Percentiles rank a stretch among this genome's conserved stretches.
These are phyloP conservation scores for Alternaria ventricosa DNA, from an alignment of 2,329 filamentous ascomycete species.

Conservation along the genomic window DNA sequence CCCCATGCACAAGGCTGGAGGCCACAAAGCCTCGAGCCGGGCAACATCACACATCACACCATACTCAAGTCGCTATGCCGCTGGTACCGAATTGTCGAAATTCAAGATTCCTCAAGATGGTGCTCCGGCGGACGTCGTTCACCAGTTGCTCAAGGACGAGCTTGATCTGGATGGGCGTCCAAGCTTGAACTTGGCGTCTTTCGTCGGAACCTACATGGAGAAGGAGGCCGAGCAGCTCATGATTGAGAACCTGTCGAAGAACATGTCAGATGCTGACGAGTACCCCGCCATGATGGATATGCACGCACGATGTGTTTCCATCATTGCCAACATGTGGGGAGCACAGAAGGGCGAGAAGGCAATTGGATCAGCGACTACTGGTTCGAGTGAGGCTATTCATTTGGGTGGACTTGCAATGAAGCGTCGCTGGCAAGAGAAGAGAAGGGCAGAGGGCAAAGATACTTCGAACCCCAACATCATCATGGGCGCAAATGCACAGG, in stretches of 20 bases:
- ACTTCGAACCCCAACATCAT: constrained; percentile 72
- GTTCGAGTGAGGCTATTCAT: constrained; percentile 74
- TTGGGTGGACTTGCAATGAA: constrained; percentile 73
- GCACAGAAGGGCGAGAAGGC: constrained; percentile 67
- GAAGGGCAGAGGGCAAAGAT: constrained; percentile 66
- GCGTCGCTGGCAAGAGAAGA: constrained; percentile 72
- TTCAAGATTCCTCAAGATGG: constrained; percentile 65
- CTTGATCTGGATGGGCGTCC: constrained; percentile 57
- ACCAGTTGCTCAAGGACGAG: constrained; percentile 63
- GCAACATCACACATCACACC: constrained; percentile 60
- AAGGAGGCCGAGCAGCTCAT: constrained; percentile 69
- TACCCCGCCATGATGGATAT: constrained; percentile 58
- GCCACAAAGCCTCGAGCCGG: constrained; percentile 44
- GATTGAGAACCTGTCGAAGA: constrained; percentile 72
- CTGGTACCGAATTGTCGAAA: constrained; percentile 63
- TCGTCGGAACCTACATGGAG: constrained; percentile 77
- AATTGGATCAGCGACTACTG: constrained; percentile 73
- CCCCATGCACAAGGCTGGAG: constrained; percentile 47
- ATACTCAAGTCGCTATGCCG: constrained; percentile 65
- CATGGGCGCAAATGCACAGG: constrained; percentile 77
- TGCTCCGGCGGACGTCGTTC: constrained; percentile 67
- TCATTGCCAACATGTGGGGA: constrained; percentile 71
- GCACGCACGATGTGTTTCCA: constrained; percentile 71
- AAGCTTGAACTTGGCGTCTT: constrained; percentile 71
- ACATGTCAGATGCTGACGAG: constrained; percentile 70